Base-by-base conservation (phyloP, 2,329 filamentous ascomycete species). In the Macrophomina tecta region DNA sequence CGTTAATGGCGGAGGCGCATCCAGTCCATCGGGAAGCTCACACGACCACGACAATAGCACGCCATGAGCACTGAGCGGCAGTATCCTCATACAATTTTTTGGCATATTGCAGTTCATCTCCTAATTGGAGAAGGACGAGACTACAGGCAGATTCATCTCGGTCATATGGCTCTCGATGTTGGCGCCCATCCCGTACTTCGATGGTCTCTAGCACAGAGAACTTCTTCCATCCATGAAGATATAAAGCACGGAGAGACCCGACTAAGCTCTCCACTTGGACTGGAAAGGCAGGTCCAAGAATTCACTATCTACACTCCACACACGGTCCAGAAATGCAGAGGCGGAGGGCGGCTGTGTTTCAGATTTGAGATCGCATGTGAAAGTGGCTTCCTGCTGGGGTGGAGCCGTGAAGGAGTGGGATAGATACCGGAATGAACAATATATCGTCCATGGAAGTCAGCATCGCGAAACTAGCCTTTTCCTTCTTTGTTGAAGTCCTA, bases 1-100 rank as follows among this genome's bases (percentile, higher is more conserved):
- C 7, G 85, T 86, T 68, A 83, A 75, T 66, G 76, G 76, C n/a
- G 74, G 71, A 40, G 69, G 70, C 28, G 58, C 51, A 34, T 16
- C 38, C 62, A 56, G 32, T 16, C 49, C 51, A 23, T 45, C 62
- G 38, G 62, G 45, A 56, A 55, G 49, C 38, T 45, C 62, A 42
- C 62, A 38, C 62, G 62, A 65, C 30, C 51, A 58, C 18, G 63
- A 65, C 58, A 65, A 65, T 51, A 65, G 52, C 32, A 32, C 58
- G 38, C 38, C 30, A 38, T 62, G 56, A 62, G 45, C 30, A 28
- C 8, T 45, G n/a, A 32, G 23, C 23, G 3, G 23, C 23, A 23
- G 23, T 23, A 23, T 23, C 23, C 23, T 23, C 23, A 23, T 23
- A 23, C 23, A 23, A 23, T 23, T 23, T 23, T 23, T 1, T 23